Conservation (phyloP, 73 alveolate species). For the Paramecium biaurelia region DNA sequence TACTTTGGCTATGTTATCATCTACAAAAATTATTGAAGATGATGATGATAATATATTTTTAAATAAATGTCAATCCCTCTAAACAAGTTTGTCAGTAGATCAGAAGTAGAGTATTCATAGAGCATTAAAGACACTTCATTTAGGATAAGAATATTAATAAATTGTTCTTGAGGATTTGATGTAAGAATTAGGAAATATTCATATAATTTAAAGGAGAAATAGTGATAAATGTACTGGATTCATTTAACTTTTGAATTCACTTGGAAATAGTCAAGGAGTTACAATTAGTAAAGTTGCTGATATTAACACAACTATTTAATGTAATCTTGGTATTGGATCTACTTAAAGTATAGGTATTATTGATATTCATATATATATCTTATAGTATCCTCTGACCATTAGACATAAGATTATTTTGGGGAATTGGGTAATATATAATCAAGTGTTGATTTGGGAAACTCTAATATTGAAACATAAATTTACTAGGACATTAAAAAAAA, state of each 20-base stretch:
- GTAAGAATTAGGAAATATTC: conserved; percentile 9
- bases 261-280: not conserved
- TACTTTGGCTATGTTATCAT: not conserved
- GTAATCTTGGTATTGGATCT: not conserved
- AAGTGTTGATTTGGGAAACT: not conserved
- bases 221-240: conserved; percentile 15
- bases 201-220: not conserved
- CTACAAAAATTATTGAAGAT: not conserved
- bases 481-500: not conserved
- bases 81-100: not conserved
- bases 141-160: not conserved
- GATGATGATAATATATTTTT: not conserved
- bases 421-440: not conserved
- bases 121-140: not conserved
- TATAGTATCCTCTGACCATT: not conserved
- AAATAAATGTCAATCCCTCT: not conserved
- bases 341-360: not conserved
- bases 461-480: not conserved
- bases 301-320: not conserved
- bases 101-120: not conserved
- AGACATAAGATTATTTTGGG: not conserved
- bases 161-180: not conserved
- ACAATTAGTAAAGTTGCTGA: not conserved
- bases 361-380: not conserved
- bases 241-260: not conserved